Evolutionary conservation across 2,329 filamentous ascomycete genomes (phyloP).

Genomic region (Metarhizium guizhouense): DNA sequence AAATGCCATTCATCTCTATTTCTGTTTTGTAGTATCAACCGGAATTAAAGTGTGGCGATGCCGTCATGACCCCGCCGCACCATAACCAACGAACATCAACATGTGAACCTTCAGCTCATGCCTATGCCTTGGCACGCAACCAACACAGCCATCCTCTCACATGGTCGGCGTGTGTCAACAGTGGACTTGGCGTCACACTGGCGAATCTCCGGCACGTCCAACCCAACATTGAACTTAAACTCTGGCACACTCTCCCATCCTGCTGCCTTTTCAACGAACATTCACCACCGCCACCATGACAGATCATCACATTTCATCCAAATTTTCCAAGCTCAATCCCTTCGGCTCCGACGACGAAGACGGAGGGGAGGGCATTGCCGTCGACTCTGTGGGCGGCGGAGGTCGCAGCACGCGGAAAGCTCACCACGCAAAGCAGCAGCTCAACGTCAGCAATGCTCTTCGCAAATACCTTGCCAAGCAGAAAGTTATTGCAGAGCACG

Average conservation of each 20-base stretch:
- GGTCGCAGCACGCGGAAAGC: constrained; percentile 43
- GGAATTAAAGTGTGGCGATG: constrained; percentile 12
- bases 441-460: constrained; percentile 51
- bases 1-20: not conserved
- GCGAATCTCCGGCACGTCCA: no score
- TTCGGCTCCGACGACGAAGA: constrained; percentile 26
- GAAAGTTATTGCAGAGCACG: constrained; percentile 36
- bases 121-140: no score
- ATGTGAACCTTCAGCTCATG: not conserved
- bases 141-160: constrained; percentile 1
- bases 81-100: not conserved
- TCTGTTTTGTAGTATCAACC: not conserved
- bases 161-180: not conserved
- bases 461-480: constrained; percentile 46
- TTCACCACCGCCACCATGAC: constrained; percentile 9
- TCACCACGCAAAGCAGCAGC: constrained; percentile 40
- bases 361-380: constrained; percentile 22
- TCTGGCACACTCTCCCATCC: not conserved
- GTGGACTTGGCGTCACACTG: not conserved
- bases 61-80: not conserved
- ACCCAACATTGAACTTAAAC: no score
- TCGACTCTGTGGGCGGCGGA: constrained; percentile 46
- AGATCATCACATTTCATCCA: constrained; percentile 17
- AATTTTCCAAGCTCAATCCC: constrained; percentile 21
- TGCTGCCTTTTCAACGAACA: no score